Percentiles rank a stretch among this genome's conserved stretches.
Conservation (phyloP, 352 stramenopile species). For the Pythium aristosporum region DNA sequence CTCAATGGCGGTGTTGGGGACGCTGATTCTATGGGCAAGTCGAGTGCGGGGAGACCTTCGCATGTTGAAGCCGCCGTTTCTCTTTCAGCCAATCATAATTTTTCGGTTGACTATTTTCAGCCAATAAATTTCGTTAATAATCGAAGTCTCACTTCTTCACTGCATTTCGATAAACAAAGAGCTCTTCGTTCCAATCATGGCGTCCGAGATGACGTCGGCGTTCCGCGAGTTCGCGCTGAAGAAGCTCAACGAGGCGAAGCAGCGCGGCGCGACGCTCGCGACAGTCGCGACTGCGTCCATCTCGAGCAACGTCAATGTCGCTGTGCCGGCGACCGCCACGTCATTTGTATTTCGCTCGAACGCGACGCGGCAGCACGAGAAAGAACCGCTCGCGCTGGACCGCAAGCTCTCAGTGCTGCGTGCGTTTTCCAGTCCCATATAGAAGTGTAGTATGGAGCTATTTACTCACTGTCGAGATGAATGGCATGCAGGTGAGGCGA, state of each 20-base stretch:
- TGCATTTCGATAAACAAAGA: conserved; percentile 6
- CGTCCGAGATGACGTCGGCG: conserved; percentile 60
- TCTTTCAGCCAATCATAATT: conserved; percentile 20
- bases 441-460: neutral
- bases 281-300: conserved; percentile 51
- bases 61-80: neutral
- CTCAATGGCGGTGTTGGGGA: too few species aligned
- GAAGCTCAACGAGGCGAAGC: conserved; percentile 70
- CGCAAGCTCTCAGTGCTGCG: conserved; percentile 33
- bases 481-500: conserved; percentile 36
- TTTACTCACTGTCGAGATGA: neutral
- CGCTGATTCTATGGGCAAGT: neutral
- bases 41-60: too few species aligned
- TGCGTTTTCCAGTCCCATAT: conserved; percentile 14
- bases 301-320: conserved; percentile 37
- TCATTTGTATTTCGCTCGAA: conserved; percentile 37
- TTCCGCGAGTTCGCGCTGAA: conserved; percentile 74
- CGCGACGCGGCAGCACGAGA: conserved; percentile 11
- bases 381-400: conserved; percentile 38
- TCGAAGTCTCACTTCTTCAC: conserved; percentile 2
- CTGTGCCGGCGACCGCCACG: conserved; percentile 33
- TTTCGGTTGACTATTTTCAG: neutral
- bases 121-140: conserved; percentile 14
- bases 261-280: conserved; percentile 59
- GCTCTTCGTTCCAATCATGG: conserved; percentile 31